A percentile compares a stretch with the other conserved stretches of the same genome.
These are phyloP conservation scores for Nakaseomyces bracarensis DNA, from an alignment of 1,139 yeast species.

Conservation along the genomic window DNA sequence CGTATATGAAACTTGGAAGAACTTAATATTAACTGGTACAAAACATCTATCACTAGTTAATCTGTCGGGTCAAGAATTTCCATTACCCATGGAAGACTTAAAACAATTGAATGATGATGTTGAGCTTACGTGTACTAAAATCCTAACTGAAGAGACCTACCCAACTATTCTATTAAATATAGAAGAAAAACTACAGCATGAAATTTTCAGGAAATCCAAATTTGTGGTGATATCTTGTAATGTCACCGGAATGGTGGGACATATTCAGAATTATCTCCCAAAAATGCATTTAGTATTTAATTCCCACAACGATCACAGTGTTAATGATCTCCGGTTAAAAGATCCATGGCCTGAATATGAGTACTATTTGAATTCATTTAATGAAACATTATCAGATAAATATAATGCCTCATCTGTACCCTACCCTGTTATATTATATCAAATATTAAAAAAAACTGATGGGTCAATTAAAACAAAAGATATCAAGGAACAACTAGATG, in stretches of 20 bases:
- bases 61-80: slow-evolving; percentile 23
- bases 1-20: slow-evolving; percentile 38
- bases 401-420: slow-evolving; percentile 66
- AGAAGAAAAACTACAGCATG: slow-evolving; percentile 3
- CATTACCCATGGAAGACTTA: not conserved
- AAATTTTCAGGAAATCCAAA: slow-evolving; percentile 13
- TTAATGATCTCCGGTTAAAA: slow-evolving; percentile 64
- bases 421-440: slow-evolving; percentile 48
- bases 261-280: slow-evolving; percentile 43
- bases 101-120: not conserved
- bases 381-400: slow-evolving; percentile 41
- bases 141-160: not conserved
- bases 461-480: slow-evolving; percentile 28
- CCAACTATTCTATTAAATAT: not conserved
- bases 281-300: slow-evolving; percentile 61
- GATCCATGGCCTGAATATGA: slow-evolving; percentile 70
- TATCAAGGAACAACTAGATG: slow-evolving; percentile 25
- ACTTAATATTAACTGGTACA: slow-evolving; percentile 71
- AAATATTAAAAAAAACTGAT: slow-evolving; percentile 30
- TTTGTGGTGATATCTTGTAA: slow-evolving; percentile 10
- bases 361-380: slow-evolving; percentile 43
- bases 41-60: slow-evolving; percentile 59
- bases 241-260: slow-evolving; percentile 54
- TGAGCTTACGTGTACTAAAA: not conserved
- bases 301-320: slow-evolving; percentile 58